A percentile compares a stretch with the other conserved stretches of the same genome.
Evolutionary conservation across 352 stramenopile genomes (phyloP).

Genomic region (Labyrinthula sp.): DNA sequence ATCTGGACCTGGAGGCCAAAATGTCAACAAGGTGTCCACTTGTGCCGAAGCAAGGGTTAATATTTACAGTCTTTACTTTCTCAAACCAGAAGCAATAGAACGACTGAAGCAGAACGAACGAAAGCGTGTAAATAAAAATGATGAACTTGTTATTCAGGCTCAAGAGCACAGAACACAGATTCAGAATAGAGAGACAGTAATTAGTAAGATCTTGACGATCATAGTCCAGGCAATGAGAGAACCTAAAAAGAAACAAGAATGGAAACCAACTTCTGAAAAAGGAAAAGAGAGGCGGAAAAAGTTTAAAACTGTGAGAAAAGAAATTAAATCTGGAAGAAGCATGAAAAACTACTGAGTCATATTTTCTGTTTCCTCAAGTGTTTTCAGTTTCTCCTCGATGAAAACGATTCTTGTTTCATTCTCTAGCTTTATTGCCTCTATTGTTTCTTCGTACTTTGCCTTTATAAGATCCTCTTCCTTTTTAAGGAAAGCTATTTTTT

Average conservation of each 20-base stretch:
- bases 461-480: too few species aligned
- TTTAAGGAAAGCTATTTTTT: too few species aligned
- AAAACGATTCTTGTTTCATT: too few species aligned
- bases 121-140: constrained; percentile 33
- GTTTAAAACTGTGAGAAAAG: too few species aligned
- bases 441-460: too few species aligned
- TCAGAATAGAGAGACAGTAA: constrained; percentile 27
- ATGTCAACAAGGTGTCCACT: constrained; percentile 29
- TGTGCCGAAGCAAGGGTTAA: constrained; percentile 14
- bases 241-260: neutral
- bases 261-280: constrained; percentile 1
- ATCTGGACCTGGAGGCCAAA: constrained; percentile 22
- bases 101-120: constrained; percentile 23
- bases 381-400: too few species aligned
- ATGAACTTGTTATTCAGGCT: constrained; percentile 29
- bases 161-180: constrained; percentile 30
- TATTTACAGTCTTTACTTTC: constrained; percentile 1
- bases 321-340: too few species aligned
- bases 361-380: too few species aligned
- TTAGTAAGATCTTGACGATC: constrained; percentile 32
- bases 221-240: constrained; percentile 47
- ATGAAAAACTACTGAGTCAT: too few species aligned
- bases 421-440: too few species aligned
- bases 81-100: constrained; percentile 24
- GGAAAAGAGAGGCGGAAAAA: neutral